Base-by-base conservation (phyloP, 495 filamentous ascomycete genomes). In the Aspergillus bridgeri region DNA sequence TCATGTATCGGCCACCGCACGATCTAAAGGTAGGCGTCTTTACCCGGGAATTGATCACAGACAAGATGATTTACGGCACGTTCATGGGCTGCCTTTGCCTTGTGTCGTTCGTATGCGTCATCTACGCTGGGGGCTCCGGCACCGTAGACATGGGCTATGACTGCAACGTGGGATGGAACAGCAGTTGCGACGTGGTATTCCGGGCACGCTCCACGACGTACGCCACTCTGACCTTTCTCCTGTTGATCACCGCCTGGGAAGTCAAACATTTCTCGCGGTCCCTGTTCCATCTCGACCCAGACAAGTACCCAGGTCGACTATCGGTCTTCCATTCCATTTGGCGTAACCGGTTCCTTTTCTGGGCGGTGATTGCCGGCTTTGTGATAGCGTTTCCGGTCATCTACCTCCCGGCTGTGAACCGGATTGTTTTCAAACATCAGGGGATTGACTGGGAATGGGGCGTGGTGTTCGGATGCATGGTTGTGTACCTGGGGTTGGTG, bases 201-300 rank as follows among this genome's bases (percentile, higher is more conserved):
- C 86, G 87, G 23, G 90, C 89, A 17, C 81, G 90, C 15, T 87
- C 88, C 1, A 86, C 90, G 27, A 85, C 86, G 7, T 95, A 92
- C 61, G 87, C 84, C 17, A 87, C 86, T 47, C 78, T 92, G 18
- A 91, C 89, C 0, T 91, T 86, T 77, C 74, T 89, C 45, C 81
- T 89, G 20, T 81, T 91, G 6, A 78, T 91, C 61, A 83, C 81
- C 22, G 88, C 88, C 3, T 90, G 86, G 86, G 87, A 91, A 70
- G 84, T 89, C 63, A 89, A 89, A 69, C 78, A 83, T 66, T 83
- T 90, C 58, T 82, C 86, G 1, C 82, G 85, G 5, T 85, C 81
- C 44, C 71, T 91, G 64, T 89, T 91, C 75, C 82, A 82, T 25
- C 77, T 91, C 44, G 81, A 89, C 55, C 81, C 83, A 3, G 66